These are phyloP conservation scores for Dimargaris cristalligena DNA, from an alignment of 192 early-diverging fungal species.

Conservation along the genomic window DNA sequence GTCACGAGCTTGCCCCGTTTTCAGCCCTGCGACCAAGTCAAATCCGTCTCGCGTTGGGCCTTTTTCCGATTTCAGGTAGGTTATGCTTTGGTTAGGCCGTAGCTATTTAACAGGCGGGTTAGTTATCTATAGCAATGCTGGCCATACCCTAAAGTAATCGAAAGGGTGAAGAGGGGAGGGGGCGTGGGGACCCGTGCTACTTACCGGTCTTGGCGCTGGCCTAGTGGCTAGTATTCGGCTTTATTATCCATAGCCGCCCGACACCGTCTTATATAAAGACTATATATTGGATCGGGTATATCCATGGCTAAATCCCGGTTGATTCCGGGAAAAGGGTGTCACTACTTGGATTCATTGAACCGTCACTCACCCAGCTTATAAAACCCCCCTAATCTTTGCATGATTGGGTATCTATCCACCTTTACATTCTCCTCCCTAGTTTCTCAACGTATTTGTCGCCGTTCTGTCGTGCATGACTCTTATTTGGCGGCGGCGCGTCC, in stretches of 20 bases:
- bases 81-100: background rate
- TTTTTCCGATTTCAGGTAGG: constrained; percentile 9
- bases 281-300: background rate
- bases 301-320: background rate
- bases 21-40: constrained; percentile 8
- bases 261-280: background rate
- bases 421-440: background rate
- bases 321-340: background rate
- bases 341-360: background rate
- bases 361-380: background rate
- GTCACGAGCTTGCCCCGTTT: background rate
- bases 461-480: constrained; percentile 8
- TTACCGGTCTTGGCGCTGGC: background rate
- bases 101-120: no score
- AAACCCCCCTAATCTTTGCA: no score
- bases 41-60: constrained; percentile 7
- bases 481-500: constrained; percentile 5
- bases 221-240: background rate
- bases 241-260: background rate
- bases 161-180: background rate
- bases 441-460: constrained; percentile 8
- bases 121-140: no score
- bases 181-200: background rate
- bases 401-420: no score
- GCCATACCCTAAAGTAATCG: no score